Evolutionary conservation across 2,329 filamentous ascomycete genomes (phyloP).

Genomic region (Aureobasidium melanogenum): DNA sequence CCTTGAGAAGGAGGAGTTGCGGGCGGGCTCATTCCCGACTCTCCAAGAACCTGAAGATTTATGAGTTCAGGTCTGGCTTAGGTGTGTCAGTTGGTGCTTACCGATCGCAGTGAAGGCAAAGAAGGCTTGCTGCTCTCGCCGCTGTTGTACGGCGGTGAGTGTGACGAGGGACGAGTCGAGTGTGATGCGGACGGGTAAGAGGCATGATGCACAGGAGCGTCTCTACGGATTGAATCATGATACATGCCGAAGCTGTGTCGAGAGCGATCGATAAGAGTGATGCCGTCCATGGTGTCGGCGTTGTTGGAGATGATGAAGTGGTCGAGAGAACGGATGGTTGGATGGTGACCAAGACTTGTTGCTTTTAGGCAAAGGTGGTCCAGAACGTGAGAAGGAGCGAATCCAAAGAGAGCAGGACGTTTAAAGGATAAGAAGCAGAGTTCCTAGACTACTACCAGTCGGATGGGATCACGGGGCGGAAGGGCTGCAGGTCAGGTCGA

Average conservation of each 20-base stretch:
- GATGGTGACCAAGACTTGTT: neutral
- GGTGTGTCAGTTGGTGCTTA: constrained; percentile 13
- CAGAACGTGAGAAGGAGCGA: neutral
- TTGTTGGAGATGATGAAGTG: neutral
- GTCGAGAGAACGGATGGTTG: neutral
- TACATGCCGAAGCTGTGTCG: constrained; percentile 8
- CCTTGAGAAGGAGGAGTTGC: constrained; percentile 22
- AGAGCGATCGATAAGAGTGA: neutral
- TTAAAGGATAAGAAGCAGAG: neutral
- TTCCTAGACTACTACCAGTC: neutral
- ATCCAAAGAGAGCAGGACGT: neutral
- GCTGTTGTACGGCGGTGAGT: constrained; percentile 23
- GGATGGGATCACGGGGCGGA: constrained; percentile 7
- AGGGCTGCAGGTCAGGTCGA: constrained; percentile 9
- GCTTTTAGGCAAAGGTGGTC: neutral
- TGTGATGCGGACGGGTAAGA: neutral
- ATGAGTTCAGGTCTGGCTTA: constrained; percentile 9
- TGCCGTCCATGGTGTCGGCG: neutral
- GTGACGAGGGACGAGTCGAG: neutral
- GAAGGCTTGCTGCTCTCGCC: constrained; percentile 23
- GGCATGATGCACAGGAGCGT: neutral
- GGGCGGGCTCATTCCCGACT: constrained; percentile 23
- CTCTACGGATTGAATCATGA: constrained; percentile 2
- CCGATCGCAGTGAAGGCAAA: constrained; percentile 26
- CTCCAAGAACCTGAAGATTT: constrained; percentile 20